Percentiles rank a stretch among this genome's conserved stretches.
These are phyloP conservation scores for Dryas octopetala DNA, from an alignment of 306 rosid species.

Conservation along the genomic window DNA sequence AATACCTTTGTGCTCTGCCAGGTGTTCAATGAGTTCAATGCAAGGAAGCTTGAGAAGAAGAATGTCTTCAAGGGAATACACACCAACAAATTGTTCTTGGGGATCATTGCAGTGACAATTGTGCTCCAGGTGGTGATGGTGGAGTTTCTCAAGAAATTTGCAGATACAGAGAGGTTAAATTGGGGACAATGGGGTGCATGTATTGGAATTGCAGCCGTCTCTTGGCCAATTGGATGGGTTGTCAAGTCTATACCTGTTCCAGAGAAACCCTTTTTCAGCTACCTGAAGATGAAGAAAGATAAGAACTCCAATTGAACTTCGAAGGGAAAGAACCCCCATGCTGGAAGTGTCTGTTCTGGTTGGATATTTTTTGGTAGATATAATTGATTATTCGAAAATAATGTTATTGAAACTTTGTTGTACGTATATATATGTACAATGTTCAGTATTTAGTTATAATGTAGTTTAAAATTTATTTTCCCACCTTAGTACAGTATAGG, in stretches of 20 bases:
- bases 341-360: not conserved
- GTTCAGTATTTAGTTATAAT: no score
- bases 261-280: conserved; percentile 24
- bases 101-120: conserved; percentile 25
- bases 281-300: not conserved
- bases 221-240: conserved; percentile 42
- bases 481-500: no score
- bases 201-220: conserved; percentile 23
- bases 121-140: conserved; percentile 42
- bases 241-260: conserved; percentile 37
- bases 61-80: conserved; percentile 39
- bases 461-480: no score
- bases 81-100: conserved; percentile 36
- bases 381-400: not conserved
- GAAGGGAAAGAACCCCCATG: not conserved
- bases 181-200: conserved; percentile 42
- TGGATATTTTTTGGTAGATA: no score
- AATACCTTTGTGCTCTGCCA: conserved; percentile 40
- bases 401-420: not conserved
- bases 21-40: conserved; percentile 42
- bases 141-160: conserved; percentile 39
- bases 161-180: conserved; percentile 35
- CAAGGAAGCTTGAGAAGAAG: conserved; percentile 41
- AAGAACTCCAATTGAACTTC: not conserved
- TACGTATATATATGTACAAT: no score